Evolutionary conservation across 352 stramenopile species (phyloP).

Genomic region (Pythium brassicae): DNA sequence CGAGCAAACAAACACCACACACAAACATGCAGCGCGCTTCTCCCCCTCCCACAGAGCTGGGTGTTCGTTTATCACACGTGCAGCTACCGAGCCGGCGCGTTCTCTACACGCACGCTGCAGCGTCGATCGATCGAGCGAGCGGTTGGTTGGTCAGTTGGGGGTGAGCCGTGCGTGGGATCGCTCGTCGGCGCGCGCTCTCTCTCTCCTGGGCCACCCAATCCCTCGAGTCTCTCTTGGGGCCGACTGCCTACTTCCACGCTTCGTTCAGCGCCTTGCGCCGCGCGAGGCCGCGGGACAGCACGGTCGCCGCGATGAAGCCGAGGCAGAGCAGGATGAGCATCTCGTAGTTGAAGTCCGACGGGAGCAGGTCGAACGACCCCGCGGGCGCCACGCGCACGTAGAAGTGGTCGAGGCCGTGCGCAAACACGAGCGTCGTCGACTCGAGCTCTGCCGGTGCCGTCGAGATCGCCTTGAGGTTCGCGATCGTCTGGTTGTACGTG

Average conservation of each 20-base stretch:
- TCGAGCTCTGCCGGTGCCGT: constrained; percentile 88
- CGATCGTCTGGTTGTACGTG: constrained; percentile 91
- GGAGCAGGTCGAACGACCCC: constrained; percentile 95
- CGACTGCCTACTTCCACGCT: constrained; percentile 66
- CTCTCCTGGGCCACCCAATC: not conserved
- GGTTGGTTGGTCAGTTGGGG: no score
- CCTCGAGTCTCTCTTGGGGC: not conserved
- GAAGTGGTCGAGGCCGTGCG: constrained; percentile 92
- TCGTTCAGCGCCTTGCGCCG: constrained; percentile 75
- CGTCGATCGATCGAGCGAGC: not conserved
- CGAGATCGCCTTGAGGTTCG: constrained; percentile 64
- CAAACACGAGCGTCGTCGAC: constrained; percentile 93
- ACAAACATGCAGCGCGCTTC: not conserved
- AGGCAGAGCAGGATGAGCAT: constrained; percentile 91
- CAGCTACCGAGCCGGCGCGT: constrained; percentile 1
- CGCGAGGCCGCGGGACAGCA: constrained; percentile 59
- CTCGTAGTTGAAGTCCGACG: constrained; percentile 94
- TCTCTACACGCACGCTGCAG: constrained; percentile 7
- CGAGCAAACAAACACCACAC: constrained; percentile 1
- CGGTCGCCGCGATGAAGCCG: constrained; percentile 77
- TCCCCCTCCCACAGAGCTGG: not conserved
- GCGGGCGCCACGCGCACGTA: constrained; percentile 92
- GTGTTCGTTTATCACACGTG: not conserved
- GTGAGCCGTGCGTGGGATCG: not conserved
- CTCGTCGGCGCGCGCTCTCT: not conserved